Evolutionary conservation across 2,329 filamentous ascomycete genomes (phyloP).

Genomic region (Herpomyces periplanetae): DNA sequence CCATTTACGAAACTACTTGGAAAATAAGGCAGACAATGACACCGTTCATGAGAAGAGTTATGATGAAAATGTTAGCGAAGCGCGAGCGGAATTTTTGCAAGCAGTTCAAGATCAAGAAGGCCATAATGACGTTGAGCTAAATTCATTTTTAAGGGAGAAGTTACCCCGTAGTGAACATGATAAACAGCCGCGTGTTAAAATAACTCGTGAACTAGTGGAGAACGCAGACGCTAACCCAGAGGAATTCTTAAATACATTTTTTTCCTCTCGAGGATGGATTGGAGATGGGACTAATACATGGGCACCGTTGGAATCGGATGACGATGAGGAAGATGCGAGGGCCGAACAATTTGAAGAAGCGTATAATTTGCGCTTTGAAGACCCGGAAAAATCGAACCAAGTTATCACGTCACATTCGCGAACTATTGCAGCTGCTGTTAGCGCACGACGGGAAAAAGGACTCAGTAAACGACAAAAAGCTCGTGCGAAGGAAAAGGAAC

Average conservation of each 20-base stretch:
- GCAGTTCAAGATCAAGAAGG: constrained; percentile 6
- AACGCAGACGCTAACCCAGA: constrained; percentile 63
- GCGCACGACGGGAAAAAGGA: constrained; percentile 54
- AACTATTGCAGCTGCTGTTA: constrained; percentile 40
- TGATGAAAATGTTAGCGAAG: constrained; percentile 12
- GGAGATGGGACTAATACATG: constrained; percentile 22
- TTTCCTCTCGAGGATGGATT: constrained; percentile 67
- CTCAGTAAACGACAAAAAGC: constrained; percentile 31
- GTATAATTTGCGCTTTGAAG: constrained; percentile 85
- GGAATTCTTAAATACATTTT: constrained; percentile 68
- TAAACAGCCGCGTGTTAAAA: background rate
- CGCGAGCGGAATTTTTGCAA: constrained; percentile 17
- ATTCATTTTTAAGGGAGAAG: constrained; percentile 13
- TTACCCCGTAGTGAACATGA: constrained; percentile 14
- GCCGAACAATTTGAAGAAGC: constrained; percentile 67
- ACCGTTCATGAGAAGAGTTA: constrained; percentile 17
- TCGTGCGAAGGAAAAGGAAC: constrained; percentile 34
- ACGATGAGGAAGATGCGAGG: constrained; percentile 28
- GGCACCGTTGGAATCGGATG: constrained; percentile 63
- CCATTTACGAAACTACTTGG: constrained; percentile 55
- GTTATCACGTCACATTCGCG: constrained; percentile 55
- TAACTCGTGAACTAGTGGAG: constrained; percentile 10
- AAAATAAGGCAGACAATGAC: constrained; percentile 19
- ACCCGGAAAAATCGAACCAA: constrained; percentile 56
- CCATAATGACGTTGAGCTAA: constrained; percentile 6